Evolutionary conservation across 768 basidiomycete genomes (phyloP), one percentile per base, ranked within the genome.

Genomic region (Pluteus cervinus): DNA sequence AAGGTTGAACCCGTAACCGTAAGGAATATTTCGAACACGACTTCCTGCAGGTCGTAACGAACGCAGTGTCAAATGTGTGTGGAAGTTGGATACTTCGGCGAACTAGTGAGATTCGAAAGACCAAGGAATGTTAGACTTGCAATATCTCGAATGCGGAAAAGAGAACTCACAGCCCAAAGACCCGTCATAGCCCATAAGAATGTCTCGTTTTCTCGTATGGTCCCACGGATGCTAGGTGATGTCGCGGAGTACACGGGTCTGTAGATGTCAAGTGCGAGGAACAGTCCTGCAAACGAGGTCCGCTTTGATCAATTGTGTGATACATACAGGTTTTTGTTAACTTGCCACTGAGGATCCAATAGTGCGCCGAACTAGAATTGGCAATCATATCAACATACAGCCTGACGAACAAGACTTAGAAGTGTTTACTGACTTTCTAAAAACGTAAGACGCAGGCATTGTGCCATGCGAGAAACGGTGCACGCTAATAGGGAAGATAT

Each of bases 381-480:
- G 41, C 28, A 11, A n/a, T n/a, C n/a, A n/a, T n/a, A n/a, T n/a
- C n/a, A n/a, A n/a, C n/a, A n/a, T n/a, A n/a, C n/a, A n/a, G n/a
- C n/a, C n/a, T n/a, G n/a, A n/a, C n/a, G n/a, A n/a, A n/a, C n/a
- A n/a, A n/a, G n/a, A n/a, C n/a, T n/a, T n/a, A n/a, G n/a, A n/a
- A n/a, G n/a, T n/a, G 21, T 18, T 12, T 5, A 47, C 75, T 20
- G 39, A 96, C 94, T 99, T 99, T 58, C 82, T 86, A 68, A 94
- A 81, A 24, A 98, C 74, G 54, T 90, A 87, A 42, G 54, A 52
- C 41, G 82, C 60, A 2, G 94, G 96, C 86, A 98, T 94, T 0
- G 94, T 96, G 2, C 80, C 86, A 61, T 91, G 79, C 21, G 92
- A 97, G 71, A 97, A 98, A 8, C 88, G 85, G 57, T 99, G 96